Evolutionary conservation across 768 basidiomycete species (phyloP).

Genomic region (Lactarius vividus): DNA sequence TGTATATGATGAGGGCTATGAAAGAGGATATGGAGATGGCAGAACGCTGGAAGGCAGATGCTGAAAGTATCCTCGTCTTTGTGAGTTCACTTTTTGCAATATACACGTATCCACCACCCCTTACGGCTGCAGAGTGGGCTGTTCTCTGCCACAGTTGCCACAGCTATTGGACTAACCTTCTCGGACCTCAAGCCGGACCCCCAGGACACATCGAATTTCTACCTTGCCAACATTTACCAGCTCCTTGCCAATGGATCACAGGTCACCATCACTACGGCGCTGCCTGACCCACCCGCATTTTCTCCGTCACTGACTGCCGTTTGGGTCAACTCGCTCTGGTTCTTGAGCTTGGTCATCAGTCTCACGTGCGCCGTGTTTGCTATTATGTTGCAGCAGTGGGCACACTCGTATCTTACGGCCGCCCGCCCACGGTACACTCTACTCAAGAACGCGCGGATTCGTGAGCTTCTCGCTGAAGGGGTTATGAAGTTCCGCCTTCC

Average conservation of each 20-base stretch:
- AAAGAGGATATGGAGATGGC: background rate
- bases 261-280: background rate
- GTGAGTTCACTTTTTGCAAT: background rate
- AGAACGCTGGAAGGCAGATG: background rate
- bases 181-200: constrained; percentile 17
- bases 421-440: background rate
- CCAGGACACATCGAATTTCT: constrained; percentile 11
- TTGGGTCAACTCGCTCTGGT: background rate
- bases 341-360: background rate
- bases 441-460: background rate
- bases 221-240: constrained; percentile 18
- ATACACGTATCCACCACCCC: background rate
- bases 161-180: constrained; percentile 16
- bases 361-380: background rate
- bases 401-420: background rate
- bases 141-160: constrained; percentile 23
- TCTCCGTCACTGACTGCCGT: background rate
- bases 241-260: constrained; percentile 9
- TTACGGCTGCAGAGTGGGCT: constrained; percentile 15
- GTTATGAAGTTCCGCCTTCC: background rate
- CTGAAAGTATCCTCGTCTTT: background rate
- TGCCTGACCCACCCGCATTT: background rate
- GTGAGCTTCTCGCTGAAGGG: background rate
- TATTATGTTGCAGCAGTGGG: background rate
- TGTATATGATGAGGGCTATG: background rate